phyloP scores from a whole-genome alignment of 2,329 filamentous ascomycete species.

The Tolypocladium ophioglossoides region DNA sequence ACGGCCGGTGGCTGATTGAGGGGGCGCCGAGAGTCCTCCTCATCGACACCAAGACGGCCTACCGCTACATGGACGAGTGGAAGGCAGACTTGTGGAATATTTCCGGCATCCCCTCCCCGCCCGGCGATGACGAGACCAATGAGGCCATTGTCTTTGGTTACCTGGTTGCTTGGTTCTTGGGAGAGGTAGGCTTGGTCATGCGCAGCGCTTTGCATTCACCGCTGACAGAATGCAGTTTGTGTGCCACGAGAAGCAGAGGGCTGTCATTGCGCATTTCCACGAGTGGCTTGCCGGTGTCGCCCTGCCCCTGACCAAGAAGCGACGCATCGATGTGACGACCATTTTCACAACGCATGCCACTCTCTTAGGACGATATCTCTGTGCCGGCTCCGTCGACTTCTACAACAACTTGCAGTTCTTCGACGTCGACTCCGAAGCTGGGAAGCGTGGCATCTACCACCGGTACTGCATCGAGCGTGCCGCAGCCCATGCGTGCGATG shows the following conservation, averaged over 20 bases:
- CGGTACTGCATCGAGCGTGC: conserved; percentile 96
- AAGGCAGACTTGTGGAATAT: conserved; percentile 91
- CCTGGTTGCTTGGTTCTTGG: conserved; percentile 93
- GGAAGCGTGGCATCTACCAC: conserved; percentile 97
- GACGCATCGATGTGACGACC: conserved; percentile 90
- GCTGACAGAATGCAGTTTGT: conserved; percentile 55
- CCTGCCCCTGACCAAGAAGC: conserved; percentile 82
- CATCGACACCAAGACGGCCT: conserved; percentile 90
- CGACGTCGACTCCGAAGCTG: conserved; percentile 91
- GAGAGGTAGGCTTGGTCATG: conserved; percentile 56
- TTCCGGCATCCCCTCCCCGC: conserved; percentile 86
- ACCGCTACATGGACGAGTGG: conserved; percentile 89
- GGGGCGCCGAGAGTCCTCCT: conserved; percentile 88
- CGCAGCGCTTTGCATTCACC: not conserved
- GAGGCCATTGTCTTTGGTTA: conserved; percentile 98
- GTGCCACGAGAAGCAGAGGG: conserved; percentile 80
- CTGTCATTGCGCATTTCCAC: conserved; percentile 96
- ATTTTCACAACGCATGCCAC: conserved; percentile 99
- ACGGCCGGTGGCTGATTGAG: conserved; percentile 96
- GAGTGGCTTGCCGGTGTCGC: conserved; percentile 96
- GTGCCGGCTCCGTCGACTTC: conserved; percentile 94
- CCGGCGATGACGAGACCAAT: conserved; percentile 88
- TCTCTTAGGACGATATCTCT: conserved; percentile 88
- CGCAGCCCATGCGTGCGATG: conserved; percentile 82
- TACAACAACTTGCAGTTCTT: conserved; percentile 98